These are phyloP conservation scores for Pyrrhoderma lamaoense DNA, from an alignment of 1,284 basidiomycete genomes.

Conservation along the genomic window DNA sequence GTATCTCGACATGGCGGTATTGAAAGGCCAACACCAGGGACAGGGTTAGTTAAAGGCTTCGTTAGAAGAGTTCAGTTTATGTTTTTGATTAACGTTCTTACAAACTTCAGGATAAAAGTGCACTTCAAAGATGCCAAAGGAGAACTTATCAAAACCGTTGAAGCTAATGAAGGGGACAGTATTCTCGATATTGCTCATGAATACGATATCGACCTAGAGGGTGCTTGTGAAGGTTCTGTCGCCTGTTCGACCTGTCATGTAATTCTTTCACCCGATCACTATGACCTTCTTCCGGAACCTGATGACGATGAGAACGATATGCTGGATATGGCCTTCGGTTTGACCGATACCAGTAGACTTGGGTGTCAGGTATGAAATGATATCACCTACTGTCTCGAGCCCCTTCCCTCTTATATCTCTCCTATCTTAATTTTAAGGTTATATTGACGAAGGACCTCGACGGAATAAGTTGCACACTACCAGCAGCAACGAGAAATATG, in stretches of 20 bases:
- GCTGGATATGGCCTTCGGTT: slow-evolving; percentile 96
- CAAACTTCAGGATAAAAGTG: slow-evolving; percentile 62
- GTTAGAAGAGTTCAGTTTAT: not conserved
- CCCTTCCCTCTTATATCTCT: slow-evolving; percentile 52
- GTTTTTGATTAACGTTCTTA: slow-evolving; percentile 2
- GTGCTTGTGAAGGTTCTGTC: slow-evolving; percentile 93
- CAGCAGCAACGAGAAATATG: slow-evolving; percentile 95
- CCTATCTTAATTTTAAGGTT: slow-evolving; percentile 57
- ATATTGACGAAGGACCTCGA: slow-evolving; percentile 76
- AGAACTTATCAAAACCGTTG: slow-evolving; percentile 74
- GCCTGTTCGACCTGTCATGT: slow-evolving; percentile 99
- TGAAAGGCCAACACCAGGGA: slow-evolving; percentile 47
- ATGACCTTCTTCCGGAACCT: slow-evolving; percentile 84
- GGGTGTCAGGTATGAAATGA: slow-evolving; percentile 38
- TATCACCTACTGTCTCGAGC: slow-evolving; percentile 27
- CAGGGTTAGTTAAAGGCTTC: slow-evolving; percentile 47
- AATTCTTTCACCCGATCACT: slow-evolving; percentile 77
- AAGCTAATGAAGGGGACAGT: slow-evolving; percentile 93
- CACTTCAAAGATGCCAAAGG: slow-evolving; percentile 90
- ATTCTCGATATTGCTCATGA: slow-evolving; percentile 89
- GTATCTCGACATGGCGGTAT: slow-evolving; percentile 34
- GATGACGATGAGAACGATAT: slow-evolving; percentile 98
- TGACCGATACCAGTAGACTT: slow-evolving; percentile 86
- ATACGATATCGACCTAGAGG: slow-evolving; percentile 96
- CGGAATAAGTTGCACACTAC: slow-evolving; percentile 81